Evolutionary conservation across 2,329 filamentous ascomycete genomes (phyloP).

Genomic region (Penicillium brevicompactum): DNA sequence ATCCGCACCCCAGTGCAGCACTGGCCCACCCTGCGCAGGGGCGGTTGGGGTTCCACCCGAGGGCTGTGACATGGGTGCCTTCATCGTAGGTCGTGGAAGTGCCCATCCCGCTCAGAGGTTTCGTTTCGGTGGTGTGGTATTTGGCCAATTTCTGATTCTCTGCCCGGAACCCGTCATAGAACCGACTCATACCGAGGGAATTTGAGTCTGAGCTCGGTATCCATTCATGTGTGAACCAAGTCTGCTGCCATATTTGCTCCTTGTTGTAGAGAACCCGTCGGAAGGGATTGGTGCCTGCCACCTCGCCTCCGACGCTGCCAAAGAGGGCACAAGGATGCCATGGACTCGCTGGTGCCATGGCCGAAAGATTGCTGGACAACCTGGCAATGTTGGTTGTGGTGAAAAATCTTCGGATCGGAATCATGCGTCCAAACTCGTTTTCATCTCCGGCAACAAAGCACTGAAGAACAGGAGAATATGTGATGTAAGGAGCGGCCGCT

Average conservation of each 20-base stretch:
- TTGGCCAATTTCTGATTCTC: constrained; percentile 38
- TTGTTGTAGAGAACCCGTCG: constrained; percentile 54
- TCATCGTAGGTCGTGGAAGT: constrained; percentile 60
- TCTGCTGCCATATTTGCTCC: constrained; percentile 55
- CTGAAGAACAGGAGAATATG: constrained; percentile 59
- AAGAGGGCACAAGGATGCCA: constrained; percentile 58
- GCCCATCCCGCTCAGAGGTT: constrained; percentile 34
- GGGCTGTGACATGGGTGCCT: constrained; percentile 61
- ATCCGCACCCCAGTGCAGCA: constrained; percentile 65
- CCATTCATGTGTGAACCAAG: constrained; percentile 63
- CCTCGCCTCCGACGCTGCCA: constrained; percentile 55
- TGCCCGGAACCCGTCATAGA: constrained; percentile 48
- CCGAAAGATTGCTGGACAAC: constrained; percentile 41
- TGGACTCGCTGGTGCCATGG: constrained; percentile 37
- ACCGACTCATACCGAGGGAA: constrained; percentile 42
- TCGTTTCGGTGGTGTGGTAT: constrained; percentile 33
- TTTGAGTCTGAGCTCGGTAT: constrained; percentile 27
- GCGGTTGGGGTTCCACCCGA: constrained; percentile 70
- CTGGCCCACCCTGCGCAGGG: constrained; percentile 69
- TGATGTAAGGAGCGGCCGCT: constrained; percentile 50
- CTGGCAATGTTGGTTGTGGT: constrained; percentile 52
- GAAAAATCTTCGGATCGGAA: constrained; percentile 57
- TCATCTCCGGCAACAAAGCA: constrained; percentile 59
- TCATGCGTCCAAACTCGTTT: constrained; percentile 52
- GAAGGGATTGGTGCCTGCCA: constrained; percentile 55